Conservation (phyloP, 1,284 basidiomycete species). For the Hypsizygus ulmarius region DNA sequence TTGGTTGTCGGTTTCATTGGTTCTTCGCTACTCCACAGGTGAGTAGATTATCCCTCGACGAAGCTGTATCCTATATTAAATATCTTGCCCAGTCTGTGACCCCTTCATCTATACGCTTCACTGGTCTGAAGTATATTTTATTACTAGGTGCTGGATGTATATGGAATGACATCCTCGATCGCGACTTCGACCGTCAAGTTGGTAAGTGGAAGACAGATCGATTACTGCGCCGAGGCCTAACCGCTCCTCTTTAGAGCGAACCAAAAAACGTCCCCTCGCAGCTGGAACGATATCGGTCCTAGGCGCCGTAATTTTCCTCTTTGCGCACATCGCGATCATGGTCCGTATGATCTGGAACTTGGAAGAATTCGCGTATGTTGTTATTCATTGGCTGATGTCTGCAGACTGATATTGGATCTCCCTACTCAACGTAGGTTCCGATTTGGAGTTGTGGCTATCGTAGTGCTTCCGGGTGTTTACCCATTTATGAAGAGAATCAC, state of each 20-base stretch:
- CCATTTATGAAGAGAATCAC: constrained; percentile 29
- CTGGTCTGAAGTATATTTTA: neutral
- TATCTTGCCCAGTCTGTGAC: neutral
- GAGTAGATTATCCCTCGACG: neutral
- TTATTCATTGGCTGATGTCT: neutral
- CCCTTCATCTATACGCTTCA: neutral
- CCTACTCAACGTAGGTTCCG: constrained; percentile 7
- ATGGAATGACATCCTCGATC: constrained; percentile 33
- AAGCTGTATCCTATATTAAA: too few species aligned
- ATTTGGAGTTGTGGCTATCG: constrained; percentile 13
- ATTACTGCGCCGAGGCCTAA: neutral
- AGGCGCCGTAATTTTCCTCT: constrained; percentile 13
- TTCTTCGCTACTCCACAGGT: constrained; percentile 19
- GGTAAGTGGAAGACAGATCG: neutral
- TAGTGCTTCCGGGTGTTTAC: constrained; percentile 22
- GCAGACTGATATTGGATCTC: neutral
- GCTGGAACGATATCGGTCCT: constrained; percentile 14
- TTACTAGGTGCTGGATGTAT: constrained; percentile 26
- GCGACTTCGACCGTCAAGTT: constrained; percentile 18
- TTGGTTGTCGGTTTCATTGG: constrained; percentile 20
- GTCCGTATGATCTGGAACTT: constrained; percentile 15
- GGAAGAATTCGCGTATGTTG: constrained; percentile 9
- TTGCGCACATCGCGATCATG: constrained; percentile 14
- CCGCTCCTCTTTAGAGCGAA: constrained; percentile 10
- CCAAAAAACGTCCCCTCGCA: constrained; percentile 15